Base-by-base conservation (phyloP, 306 rosid genomes). In the Quercus suber region DNA sequence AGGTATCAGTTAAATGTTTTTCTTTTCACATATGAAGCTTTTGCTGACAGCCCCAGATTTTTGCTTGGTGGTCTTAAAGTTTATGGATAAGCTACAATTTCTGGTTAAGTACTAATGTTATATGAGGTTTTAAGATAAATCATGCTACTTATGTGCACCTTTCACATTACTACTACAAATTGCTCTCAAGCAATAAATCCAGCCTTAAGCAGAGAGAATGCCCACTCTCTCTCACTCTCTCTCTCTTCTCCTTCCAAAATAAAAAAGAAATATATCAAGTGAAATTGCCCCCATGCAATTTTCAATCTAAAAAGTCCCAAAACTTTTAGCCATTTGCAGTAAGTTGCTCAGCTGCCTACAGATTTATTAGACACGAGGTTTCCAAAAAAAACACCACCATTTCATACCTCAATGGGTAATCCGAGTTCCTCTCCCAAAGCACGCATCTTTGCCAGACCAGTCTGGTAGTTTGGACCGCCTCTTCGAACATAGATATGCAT, bases 381-480 rank as follows among this genome's bases (percentile, higher is more conserved):
- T 59, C 35, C 31, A 6, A 69, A 41, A 73, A 73, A 49, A 4
- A 69, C 70, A 82, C 49, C 72, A 33, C 64, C 69, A 17, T 77
- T 3, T 3, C 83, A 70, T 78, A 93, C 97, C 94, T 91, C 92
- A 80, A 93, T 88, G 57, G 97, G 92, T 25, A 93, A 67, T 45
- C 97, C 97, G 21, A 93, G 84, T 82, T 91, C 97, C 53, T 89
- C 94, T 33, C 96, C 97, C 86, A 93, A 56, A 27, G 84, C 76
- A 5, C 92, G 92, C 97, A 93, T 93, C 85, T 87, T 93, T 49
- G 86, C 86, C 55, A 93, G 84, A 78, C 97, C 97, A 76, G 83
- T 88, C 84, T 91, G 94, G 83, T 90, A 93, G 82, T 93, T 93
- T 57, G 97, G 97, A 84, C 96, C 97, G 30, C 97, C 97, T 82